These are phyloP conservation scores for Penicillium polonicum DNA, from an alignment of 2,329 filamentous ascomycete species.

Conservation along the genomic window DNA sequence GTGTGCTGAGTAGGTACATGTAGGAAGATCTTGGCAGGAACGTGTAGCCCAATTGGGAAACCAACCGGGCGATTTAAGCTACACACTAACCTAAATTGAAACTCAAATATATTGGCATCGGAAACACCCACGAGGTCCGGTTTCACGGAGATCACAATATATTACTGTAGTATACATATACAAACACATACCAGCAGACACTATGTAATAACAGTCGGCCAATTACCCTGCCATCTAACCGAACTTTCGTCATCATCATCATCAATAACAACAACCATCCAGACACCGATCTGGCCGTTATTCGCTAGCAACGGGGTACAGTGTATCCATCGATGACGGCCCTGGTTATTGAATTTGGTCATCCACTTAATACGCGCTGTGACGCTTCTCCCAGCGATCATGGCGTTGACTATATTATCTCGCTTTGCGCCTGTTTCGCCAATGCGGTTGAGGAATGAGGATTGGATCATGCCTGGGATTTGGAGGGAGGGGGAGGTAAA, in stretches of 20 bases:
- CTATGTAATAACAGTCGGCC: conserved; percentile 4
- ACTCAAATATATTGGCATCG: not conserved
- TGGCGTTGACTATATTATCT: conserved; percentile 55
- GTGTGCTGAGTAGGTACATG: too few relatives aligned
- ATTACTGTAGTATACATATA: not conserved
- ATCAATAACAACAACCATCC: conserved; percentile 74
- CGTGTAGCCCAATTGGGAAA: not conserved
- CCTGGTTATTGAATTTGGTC: conserved; percentile 52
- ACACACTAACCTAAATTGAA: not conserved
- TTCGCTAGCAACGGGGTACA: conserved; percentile 69
- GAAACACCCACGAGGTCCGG: not conserved
- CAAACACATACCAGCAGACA: not conserved
- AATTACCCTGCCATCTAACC: conserved; percentile 16
- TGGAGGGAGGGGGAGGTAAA: conserved; percentile 68
- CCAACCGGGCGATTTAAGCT: not conserved
- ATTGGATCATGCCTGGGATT: conserved; percentile 66
- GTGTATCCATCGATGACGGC: conserved; percentile 72
- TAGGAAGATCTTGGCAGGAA: rapidly evolving
- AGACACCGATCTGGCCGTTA: conserved; percentile 68
- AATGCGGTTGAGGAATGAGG: conserved; percentile 48
- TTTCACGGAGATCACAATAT: not conserved
- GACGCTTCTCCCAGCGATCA: conserved; percentile 66
- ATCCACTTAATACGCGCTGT: conserved; percentile 75
- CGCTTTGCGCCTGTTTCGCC: conserved; percentile 52
- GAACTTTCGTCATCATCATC: conserved; percentile 49